phyloP scores from a whole-genome alignment of 257 asterid species.

The Eustoma russellianum region DNA sequence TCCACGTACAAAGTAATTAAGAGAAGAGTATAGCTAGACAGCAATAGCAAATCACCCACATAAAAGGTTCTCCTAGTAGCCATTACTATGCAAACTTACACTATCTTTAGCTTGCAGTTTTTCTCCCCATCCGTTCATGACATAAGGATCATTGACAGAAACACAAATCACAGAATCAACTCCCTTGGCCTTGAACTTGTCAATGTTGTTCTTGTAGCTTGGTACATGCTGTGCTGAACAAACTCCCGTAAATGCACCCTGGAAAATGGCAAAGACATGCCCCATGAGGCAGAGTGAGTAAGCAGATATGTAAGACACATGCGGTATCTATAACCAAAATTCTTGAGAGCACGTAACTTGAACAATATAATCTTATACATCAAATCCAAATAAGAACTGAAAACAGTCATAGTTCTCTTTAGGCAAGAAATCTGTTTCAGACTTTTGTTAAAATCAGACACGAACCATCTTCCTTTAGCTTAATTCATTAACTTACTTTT shows the following conservation, averaged over 20 bases:
- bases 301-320: background rate
- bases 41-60: background rate
- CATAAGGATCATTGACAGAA: slow-evolving; percentile 85
- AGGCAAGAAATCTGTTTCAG: too few relatives aligned
- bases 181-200: slow-evolving; percentile 80
- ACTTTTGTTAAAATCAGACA: too few relatives aligned
- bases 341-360: background rate
- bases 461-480: too few relatives aligned
- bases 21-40: background rate
- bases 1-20: too few relatives aligned
- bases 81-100: slow-evolving; percentile 36
- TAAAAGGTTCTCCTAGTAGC: background rate
- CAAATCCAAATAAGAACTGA: background rate
- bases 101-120: slow-evolving; percentile 75
- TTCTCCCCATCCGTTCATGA: slow-evolving; percentile 88
- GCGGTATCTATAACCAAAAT: background rate
- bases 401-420: background rate
- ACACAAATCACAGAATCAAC: slow-evolving; percentile 85
- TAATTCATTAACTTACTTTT: too few relatives aligned
- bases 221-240: slow-evolving; percentile 87
- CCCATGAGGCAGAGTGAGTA: background rate
- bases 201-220: slow-evolving; percentile 74
- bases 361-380: background rate
- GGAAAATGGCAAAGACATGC: slow-evolving; percentile 6
- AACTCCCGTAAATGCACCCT: slow-evolving; percentile 98